Conservation (phyloP, 2,329 filamentous ascomycete genomes). For the Tolypocladium inflatum region DNA sequence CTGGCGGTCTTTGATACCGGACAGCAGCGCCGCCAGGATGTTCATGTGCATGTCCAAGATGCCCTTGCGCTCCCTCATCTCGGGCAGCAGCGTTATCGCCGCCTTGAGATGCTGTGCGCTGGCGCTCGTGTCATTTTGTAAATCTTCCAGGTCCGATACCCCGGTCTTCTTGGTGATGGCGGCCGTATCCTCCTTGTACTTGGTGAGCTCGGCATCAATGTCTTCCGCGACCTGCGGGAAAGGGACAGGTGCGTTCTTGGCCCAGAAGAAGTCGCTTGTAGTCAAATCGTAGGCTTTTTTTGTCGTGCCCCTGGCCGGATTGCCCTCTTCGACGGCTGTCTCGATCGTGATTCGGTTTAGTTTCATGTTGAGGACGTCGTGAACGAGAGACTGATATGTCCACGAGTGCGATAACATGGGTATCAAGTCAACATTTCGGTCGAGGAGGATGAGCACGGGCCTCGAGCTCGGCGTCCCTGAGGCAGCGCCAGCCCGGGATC, state of each 20-base stretch:
- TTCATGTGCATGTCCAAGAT: conserved; percentile 99
- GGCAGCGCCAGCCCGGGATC: conserved; percentile 43
- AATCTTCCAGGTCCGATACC: conserved; percentile 82
- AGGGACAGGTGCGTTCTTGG: conserved; percentile 78
- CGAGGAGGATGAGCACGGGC: conserved; percentile 85
- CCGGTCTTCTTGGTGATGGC: conserved; percentile 95
- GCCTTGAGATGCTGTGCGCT: conserved; percentile 93
- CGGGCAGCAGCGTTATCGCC: conserved; percentile 85
- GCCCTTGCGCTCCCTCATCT: conserved; percentile 86
- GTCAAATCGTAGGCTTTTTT: conserved; percentile 89
- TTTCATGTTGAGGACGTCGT: conserved; percentile 46
- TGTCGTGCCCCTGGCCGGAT: conserved; percentile 62
- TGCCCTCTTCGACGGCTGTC: conserved; percentile 66
- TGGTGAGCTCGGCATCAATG: conserved; percentile 84
- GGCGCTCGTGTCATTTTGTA: conserved; percentile 79
- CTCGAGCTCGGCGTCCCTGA: conserved; percentile 60
- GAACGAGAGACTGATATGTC: conserved; percentile 75
- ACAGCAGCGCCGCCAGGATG: conserved; percentile 67
- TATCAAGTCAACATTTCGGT: conserved; percentile 90
- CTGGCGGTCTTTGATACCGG: conserved; percentile 87
- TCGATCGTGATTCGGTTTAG: conserved; percentile 94
- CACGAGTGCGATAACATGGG: conserved; percentile 96
- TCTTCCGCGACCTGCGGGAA: conserved; percentile 96
- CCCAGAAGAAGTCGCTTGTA: conserved; percentile 92
- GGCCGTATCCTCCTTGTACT: conserved; percentile 91